phyloP scores from a whole-genome alignment of 148 eudicot species.

The Bassia scoparia region DNA sequence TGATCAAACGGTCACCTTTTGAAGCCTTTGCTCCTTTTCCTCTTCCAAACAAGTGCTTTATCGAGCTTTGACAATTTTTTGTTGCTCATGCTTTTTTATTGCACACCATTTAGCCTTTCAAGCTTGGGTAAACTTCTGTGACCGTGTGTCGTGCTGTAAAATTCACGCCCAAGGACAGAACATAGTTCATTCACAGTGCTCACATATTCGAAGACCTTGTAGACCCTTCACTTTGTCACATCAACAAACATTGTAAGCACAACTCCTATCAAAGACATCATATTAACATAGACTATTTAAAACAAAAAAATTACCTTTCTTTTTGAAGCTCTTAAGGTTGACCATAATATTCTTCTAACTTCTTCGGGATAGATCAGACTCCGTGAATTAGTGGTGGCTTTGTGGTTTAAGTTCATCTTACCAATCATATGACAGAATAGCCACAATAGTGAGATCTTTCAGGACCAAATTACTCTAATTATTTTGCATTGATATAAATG shows the following conservation, averaged over 20 bases:
- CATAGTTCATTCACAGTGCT: conserved; percentile 96
- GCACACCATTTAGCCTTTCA: conserved; percentile 75
- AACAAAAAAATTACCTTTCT: conserved; percentile 58
- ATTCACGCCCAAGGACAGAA: conserved; percentile 95
- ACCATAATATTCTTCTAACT: conserved; percentile 80
- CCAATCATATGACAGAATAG: too few species aligned
- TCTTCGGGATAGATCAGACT: conserved; percentile 75
- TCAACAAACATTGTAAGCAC: conserved; percentile 15
- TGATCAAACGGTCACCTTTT: conserved; percentile 47
- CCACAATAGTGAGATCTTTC: too few species aligned
- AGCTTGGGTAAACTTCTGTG: conserved; percentile 94
- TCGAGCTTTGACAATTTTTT: too few species aligned
- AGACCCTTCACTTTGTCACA: conserved; percentile 85
- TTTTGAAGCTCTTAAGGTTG: conserved; percentile 94
- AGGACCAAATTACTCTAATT: too few species aligned
- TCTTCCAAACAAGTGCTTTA: conserved; percentile 73
- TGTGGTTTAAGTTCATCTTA: conserved; percentile 41
- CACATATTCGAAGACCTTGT: conserved; percentile 92
- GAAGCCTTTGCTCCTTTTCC: conserved; percentile 83
- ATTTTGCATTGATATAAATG: too few species aligned
- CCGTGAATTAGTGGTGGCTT: conserved; percentile 64
- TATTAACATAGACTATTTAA: not conserved
- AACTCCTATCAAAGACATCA: not conserved
- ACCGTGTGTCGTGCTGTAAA: conserved; percentile 83
- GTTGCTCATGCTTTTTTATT: conserved; percentile 91